These are phyloP conservation scores for Tylopilus sp. DNA, from an alignment of 1,284 basidiomycete species.

Conservation along the genomic window DNA sequence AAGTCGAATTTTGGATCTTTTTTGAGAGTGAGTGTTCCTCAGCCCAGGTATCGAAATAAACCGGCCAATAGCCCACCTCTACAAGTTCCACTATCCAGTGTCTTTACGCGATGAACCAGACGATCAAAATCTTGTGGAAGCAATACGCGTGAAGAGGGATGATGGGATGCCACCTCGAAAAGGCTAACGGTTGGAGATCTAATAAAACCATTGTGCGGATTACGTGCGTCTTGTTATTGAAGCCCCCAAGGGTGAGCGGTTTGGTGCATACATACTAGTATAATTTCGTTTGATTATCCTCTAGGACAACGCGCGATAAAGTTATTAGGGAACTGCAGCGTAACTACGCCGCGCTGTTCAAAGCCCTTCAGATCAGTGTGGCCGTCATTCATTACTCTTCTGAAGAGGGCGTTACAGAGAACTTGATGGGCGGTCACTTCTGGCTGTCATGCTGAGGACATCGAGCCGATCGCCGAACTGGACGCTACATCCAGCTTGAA, in stretches of 20 bases:
- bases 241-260: not conserved
- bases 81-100: not conserved
- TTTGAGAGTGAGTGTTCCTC: not conserved
- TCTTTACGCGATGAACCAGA: not conserved
- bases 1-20: not conserved
- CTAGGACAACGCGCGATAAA: not conserved
- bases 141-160: not conserved
- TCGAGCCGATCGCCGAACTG: too few species aligned
- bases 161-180: not conserved
- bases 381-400: not conserved
- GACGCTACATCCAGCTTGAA: too few species aligned
- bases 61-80: not conserved
- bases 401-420: too few species aligned
- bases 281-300: not conserved
- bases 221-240: not conserved
- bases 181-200: not conserved
- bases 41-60: not conserved
- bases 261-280: not conserved
- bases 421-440: too few species aligned
- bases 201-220: not conserved
- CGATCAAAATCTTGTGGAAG: not conserved
- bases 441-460: too few species aligned
- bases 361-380: not conserved
- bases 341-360: not conserved
- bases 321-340: not conserved